A percentile compares a stretch with the other conserved stretches of the same genome.
Evolutionary conservation across 345 rosid species (phyloP).

Genomic region (Theobroma cacao): DNA sequence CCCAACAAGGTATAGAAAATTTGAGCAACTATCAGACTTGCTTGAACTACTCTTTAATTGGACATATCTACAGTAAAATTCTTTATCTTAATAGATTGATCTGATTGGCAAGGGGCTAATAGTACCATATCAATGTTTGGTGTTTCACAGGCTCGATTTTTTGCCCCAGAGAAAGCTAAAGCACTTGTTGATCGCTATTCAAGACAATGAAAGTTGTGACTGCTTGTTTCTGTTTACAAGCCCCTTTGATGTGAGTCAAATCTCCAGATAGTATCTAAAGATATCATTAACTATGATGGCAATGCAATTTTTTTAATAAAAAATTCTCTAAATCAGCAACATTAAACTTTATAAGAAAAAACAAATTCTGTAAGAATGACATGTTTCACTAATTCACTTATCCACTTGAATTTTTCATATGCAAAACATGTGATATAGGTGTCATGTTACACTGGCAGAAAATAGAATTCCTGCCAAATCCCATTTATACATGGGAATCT

Average conservation of each 20-base stretch:
- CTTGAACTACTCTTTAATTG: background rate
- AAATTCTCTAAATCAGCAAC: background rate
- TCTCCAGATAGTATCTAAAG: background rate
- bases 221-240: background rate
- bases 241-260: background rate
- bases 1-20: background rate
- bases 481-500: background rate
- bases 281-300: background rate
- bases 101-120: too few relatives aligned
- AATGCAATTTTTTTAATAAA: background rate
- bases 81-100: background rate
- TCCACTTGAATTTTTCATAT: background rate
- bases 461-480: background rate
- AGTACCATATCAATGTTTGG: background rate
- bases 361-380: background rate
- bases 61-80: background rate
- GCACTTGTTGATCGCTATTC: conserved; percentile 82
- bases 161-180: conserved; percentile 88
- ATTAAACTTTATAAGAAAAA: background rate
- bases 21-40: background rate
- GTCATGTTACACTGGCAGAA: background rate
- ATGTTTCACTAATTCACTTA: background rate
- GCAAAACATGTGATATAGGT: background rate
- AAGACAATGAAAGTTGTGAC: conserved; percentile 34
- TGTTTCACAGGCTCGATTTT: conserved; percentile 76